phyloP scores from a whole-genome alignment of 768 basidiomycete genomes.

The Suillus variegatus region DNA sequence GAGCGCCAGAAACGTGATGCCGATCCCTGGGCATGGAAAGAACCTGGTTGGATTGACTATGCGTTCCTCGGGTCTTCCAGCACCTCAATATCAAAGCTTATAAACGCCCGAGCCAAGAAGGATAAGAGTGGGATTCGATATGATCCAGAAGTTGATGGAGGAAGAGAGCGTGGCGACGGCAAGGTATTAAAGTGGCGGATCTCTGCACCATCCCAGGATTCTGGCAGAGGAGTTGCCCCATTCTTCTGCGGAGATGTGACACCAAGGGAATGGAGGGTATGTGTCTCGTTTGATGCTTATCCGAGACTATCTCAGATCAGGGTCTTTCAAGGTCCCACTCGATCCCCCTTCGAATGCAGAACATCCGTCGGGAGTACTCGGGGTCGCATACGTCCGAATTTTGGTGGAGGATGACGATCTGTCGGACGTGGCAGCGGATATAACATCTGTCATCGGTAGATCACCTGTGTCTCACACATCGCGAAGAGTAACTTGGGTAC shows the following conservation, averaged over 20 bases:
- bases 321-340: constrained; percentile 45
- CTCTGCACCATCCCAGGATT: constrained; percentile 35
- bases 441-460: constrained; percentile 52
- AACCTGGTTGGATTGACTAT: constrained; percentile 69
- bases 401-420: constrained; percentile 37
- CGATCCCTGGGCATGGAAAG: constrained; percentile 55
- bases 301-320: background rate
- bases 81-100: constrained; percentile 46
- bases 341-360: constrained; percentile 45
- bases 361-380: constrained; percentile 52
- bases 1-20: constrained; percentile 43
- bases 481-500: constrained; percentile 40
- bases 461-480: constrained; percentile 30
- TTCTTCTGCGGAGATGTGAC: constrained; percentile 81
- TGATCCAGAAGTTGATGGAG: constrained; percentile 47
- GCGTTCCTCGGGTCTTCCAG: constrained; percentile 58
- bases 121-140: constrained; percentile 47
- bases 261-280: constrained; percentile 56
- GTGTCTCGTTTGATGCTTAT: constrained; percentile 18
- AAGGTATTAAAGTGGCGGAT: constrained; percentile 60
- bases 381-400: constrained; percentile 52
- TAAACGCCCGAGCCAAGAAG: constrained; percentile 51
- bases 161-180: constrained; percentile 59
- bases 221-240: constrained; percentile 44
- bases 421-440: constrained; percentile 32